These are phyloP conservation scores for Moricandia moricandioides DNA, from an alignment of 345 rosid species.

Conservation along the genomic window DNA sequence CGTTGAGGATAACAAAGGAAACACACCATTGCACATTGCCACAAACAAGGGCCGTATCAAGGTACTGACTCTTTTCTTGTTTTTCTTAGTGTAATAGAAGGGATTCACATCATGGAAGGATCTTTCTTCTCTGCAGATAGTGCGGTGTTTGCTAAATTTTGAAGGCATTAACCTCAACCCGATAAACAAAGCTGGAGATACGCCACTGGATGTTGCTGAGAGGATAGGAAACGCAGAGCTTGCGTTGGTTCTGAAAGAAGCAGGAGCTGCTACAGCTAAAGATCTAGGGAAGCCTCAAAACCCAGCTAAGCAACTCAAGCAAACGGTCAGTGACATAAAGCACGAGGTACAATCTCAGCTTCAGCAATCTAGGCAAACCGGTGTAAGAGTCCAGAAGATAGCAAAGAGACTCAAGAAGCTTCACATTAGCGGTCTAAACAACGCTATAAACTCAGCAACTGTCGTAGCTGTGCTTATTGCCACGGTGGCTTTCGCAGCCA, in stretches of 20 bases:
- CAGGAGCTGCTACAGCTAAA: conserved; percentile 84
- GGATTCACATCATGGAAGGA: conserved; percentile 4
- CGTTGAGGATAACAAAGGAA: conserved; percentile 87
- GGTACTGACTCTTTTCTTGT: conserved; percentile 42
- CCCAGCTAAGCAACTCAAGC: conserved; percentile 92
- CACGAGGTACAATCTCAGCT: conserved; percentile 97
- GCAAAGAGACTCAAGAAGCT: conserved; percentile 93
- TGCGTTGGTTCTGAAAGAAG: conserved; percentile 57
- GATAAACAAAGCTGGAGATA: conserved; percentile 82
- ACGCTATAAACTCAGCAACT: conserved; percentile 91
- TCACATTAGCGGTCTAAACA: conserved; percentile 95
- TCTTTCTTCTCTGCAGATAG: conserved; percentile 59
- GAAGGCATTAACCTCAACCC: conserved; percentile 69
- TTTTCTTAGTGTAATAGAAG: background rate
- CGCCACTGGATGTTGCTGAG: conserved; percentile 85
- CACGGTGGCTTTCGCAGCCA: conserved; percentile 98
- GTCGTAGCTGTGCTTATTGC: conserved; percentile 97
- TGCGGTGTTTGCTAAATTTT: conserved; percentile 57
- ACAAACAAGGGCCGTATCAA: conserved; percentile 75
- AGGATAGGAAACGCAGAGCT: conserved; percentile 57
- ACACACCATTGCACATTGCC: conserved; percentile 88
- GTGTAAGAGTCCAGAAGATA: conserved; percentile 81
- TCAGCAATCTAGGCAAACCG: conserved; percentile 92
- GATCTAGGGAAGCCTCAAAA: conserved; percentile 72
- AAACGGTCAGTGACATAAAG: conserved; percentile 96